These are phyloP conservation scores for Dactylorhiza incarnata DNA, from an alignment of 106 monocot genomes.

Conservation along the genomic window DNA sequence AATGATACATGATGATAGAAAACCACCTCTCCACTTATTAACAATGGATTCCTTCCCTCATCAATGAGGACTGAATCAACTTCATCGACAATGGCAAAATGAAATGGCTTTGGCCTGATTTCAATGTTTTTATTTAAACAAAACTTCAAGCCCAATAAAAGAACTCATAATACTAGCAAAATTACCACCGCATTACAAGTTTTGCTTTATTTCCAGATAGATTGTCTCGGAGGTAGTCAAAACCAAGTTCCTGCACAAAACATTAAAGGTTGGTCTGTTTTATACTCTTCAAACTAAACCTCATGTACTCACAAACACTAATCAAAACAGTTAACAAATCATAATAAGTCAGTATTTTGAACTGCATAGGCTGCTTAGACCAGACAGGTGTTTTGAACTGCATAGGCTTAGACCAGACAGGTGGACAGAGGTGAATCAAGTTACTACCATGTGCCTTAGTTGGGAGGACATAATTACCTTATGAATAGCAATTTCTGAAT, in stretches of 20 bases:
- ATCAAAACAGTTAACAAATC: background rate
- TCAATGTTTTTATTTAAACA: background rate
- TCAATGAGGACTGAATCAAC: constrained; percentile 99
- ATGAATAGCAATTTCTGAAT: background rate
- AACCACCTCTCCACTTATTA: constrained; percentile 93
- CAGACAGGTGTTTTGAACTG: background rate
- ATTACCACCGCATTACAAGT: constrained; percentile 99
- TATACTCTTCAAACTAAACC: background rate
- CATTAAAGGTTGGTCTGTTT: background rate
- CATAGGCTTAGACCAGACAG: background rate
- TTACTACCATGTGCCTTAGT: background rate
- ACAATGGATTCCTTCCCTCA: constrained; percentile 95
- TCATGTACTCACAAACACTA: background rate
- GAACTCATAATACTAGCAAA: background rate
- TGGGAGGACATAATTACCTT: background rate
- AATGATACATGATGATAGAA: background rate
- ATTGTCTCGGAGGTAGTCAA: constrained; percentile 98
- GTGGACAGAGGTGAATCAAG: background rate
- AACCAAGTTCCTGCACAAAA: constrained; percentile 79
- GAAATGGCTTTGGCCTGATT: constrained; percentile 84
- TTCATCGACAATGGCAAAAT: constrained; percentile 99
- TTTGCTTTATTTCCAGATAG: constrained; percentile 65
- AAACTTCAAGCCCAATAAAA: background rate
- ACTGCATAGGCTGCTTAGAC: background rate
- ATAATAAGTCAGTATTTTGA: background rate